Base-by-base conservation (phyloP, 2,329 filamentous ascomycete species). In the Fusarium euwallaceae region DNA sequence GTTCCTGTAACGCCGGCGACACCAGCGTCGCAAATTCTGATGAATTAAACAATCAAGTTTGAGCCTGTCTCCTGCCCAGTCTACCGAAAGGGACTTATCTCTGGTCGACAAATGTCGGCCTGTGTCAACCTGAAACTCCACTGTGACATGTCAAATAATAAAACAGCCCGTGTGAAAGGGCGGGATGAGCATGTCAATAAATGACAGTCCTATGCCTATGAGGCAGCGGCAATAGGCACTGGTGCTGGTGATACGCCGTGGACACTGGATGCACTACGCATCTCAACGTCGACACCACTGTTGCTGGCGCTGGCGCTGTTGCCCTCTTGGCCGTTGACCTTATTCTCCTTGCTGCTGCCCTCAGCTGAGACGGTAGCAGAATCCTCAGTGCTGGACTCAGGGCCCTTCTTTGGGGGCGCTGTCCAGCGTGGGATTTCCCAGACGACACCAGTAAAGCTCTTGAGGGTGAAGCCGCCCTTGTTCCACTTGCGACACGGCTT, bases 401-500 rank as follows among this genome's bases (percentile, higher is more conserved):
- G 84, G 27, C 82, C 81, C 29, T 87, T 83, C 81, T 89, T 91
- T n/a, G 88, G 85, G 36, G 93, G 93, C 37, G 94, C 93, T 62
- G 91, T 92, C 95, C 96, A 98, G 65, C 94, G 92, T 22, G 92
- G 89, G 56, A 98, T 88, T 73, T 93, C 90, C 95, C 95, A 98
- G 36, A 90, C 81, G 17, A 95, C 90, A 63, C 96, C 96, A 1
- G 96, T 98, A 82, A 98, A 98, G 83, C 93, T 97, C 88, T 97
- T 98, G 77, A 98, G 87, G 59, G 88, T 89, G 81, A 98, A 94
- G 66, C 92, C 90, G 73, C 95, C 95, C 83, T 92, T 94, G 81
- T 91, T 88, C 97, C 97, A 99, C 82, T 92, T 95, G 75, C 96
- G 94, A 83, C 95, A 98, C 11, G 97, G 95, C 80, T 96, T 94